Base-by-base conservation (phyloP, 2,329 filamentous ascomycete genomes). In the Sphaerulina vaccinii region DNA sequence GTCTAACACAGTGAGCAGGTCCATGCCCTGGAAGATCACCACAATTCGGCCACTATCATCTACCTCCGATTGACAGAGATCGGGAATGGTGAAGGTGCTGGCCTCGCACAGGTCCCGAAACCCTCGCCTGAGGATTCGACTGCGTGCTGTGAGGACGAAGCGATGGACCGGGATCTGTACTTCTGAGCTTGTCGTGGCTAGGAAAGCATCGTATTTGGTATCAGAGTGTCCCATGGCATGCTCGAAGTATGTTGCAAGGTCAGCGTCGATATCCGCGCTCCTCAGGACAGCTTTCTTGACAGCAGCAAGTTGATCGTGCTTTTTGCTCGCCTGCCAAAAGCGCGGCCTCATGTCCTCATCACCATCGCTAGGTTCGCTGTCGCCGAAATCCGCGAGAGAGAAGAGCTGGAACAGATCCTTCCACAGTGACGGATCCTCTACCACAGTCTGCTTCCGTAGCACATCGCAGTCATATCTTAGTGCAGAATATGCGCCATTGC, bases 401-500 rank as follows among this genome's bases (percentile, higher is more conserved):
- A 90, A 76, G 5, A 97, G 73, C 0, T 83, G 79, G 23, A 80
- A 77, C 3, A 96, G 57, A 60, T 96, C 87, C 24, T 85, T 77
- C 85, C 87, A 90, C 1, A 97, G 72, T 0, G 77, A 81, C 51
- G 83, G 82, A n/a, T 79, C 76, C 27, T 81, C 77, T 24, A 95
- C 79, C 8, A 75, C 72, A 32, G 96, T 83, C 58, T 84, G 80
- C 18, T 86, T 83, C 45, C 82, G 84, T 49, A 91, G 88, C 22
- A 95, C 84, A 65, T 91, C 84, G 57, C 85, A 89, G 62, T 96
- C 91, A 64, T 87, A 86, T 40, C 93, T 84, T 39, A 96, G 81
- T 2, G 90, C 90, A 27, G 90, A 88, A 73, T 92, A 97, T 0
- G 92, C 88, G 3, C 93, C 93, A 70, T 88, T 95, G 0, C 86